Evolutionary conservation across 2,329 filamentous ascomycete species (phyloP).

Genomic region (Xylariaceae sp.): DNA sequence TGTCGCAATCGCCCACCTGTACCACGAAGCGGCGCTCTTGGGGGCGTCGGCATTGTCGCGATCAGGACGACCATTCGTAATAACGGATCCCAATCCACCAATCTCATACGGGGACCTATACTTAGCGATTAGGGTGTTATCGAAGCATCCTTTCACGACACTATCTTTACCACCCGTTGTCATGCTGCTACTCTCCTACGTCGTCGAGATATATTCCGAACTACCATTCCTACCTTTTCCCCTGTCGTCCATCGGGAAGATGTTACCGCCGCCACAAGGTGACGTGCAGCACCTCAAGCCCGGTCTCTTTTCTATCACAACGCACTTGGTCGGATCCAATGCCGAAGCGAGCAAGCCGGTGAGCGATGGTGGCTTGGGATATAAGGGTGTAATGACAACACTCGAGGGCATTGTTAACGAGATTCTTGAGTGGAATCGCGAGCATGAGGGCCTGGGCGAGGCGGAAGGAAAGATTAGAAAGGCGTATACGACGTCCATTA

Average conservation of each 20-base stretch:
- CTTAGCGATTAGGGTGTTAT: constrained; percentile 32
- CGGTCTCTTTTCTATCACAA: constrained; percentile 38
- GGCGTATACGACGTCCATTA: constrained; percentile 36
- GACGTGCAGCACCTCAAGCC: constrained; percentile 37
- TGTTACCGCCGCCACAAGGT: constrained; percentile 33
- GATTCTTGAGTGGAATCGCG: constrained; percentile 39
- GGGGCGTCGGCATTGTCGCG: constrained; percentile 25
- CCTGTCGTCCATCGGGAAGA: constrained; percentile 18
- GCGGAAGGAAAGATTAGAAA: constrained; percentile 17
- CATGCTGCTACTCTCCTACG: constrained; percentile 36
- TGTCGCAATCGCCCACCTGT: constrained; percentile 38
- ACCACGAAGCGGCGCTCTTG: constrained; percentile 38
- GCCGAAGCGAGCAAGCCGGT: constrained; percentile 31
- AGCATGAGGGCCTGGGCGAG: constrained; percentile 26
- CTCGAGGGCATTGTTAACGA: constrained; percentile 38
- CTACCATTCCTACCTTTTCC: constrained; percentile 25
- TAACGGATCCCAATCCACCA: constrained; percentile 41
- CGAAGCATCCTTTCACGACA: constrained; percentile 34
- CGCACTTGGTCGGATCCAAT: constrained; percentile 37
- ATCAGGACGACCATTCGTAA: constrained; percentile 37
- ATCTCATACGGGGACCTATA: constrained; percentile 38
- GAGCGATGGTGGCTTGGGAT: constrained; percentile 36
- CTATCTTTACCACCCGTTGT: constrained; percentile 31
- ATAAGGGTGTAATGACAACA: constrained; percentile 36
- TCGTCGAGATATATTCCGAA: constrained; percentile 35